Percentiles rank a stretch among this genome's conserved stretches.
These are phyloP conservation scores for Trametes meyenii DNA, from an alignment of 768 basidiomycete genomes.

Conservation along the genomic window DNA sequence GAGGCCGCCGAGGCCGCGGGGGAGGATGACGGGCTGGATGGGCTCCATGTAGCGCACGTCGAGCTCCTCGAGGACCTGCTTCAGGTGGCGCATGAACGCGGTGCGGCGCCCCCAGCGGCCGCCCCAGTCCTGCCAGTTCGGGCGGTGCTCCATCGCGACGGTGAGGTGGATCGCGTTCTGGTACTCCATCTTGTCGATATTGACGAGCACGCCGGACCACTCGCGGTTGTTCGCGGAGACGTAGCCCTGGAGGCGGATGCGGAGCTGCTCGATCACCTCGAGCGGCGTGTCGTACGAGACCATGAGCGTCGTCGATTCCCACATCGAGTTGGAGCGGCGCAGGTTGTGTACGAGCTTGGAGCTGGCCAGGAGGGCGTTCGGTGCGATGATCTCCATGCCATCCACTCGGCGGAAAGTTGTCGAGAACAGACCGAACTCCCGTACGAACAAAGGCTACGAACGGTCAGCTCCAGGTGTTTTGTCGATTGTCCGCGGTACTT, in stretches of 20 bases:
- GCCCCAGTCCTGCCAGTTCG: conserved; percentile 90
- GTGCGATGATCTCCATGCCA: conserved; percentile 78
- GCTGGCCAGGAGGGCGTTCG: conserved; percentile 70
- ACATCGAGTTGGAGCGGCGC: conserved; percentile 75
- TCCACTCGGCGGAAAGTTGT: conserved; percentile 81
- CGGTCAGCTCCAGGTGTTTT: conserved; percentile 11
- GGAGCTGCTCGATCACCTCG: conserved; percentile 69
- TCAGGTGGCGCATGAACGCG: conserved; percentile 74
- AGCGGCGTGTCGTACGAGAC: conserved; percentile 73
- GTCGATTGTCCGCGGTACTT: background rate
- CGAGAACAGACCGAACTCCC: conserved; percentile 80
- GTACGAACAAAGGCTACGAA: conserved; percentile 52
- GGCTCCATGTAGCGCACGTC: conserved; percentile 73
- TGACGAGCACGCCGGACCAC: conserved; percentile 65
- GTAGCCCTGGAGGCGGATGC: conserved; percentile 56
- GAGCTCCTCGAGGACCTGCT: conserved; percentile 71
- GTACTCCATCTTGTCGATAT: conserved; percentile 81
- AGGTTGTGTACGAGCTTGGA: conserved; percentile 80
- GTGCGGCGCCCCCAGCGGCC: conserved; percentile 77
- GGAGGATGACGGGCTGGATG: conserved; percentile 69
- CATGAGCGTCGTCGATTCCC: conserved; percentile 70
- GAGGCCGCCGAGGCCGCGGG: conserved; percentile 25
- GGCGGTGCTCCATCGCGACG: conserved; percentile 75
- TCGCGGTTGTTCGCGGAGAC: conserved; percentile 68
- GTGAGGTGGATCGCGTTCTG: conserved; percentile 71